Evolutionary conservation across 192 early-diverging fungal genomes (phyloP).

Genomic region (Phycomyces blakesleeanus): DNA sequence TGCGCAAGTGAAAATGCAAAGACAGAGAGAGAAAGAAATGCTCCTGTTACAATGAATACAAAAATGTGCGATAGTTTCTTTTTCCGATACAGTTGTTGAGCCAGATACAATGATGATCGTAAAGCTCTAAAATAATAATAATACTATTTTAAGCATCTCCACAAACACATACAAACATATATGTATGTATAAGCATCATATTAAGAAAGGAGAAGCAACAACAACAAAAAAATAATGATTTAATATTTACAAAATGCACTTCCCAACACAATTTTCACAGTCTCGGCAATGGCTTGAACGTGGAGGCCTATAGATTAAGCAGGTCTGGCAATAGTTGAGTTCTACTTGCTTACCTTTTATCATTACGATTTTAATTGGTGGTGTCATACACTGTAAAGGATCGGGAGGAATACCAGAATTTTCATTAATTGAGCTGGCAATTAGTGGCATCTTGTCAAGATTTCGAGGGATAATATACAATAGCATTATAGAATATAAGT

Average conservation of each 20-base stretch:
- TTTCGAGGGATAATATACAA: constrained; percentile 62
- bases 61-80: constrained; percentile 85
- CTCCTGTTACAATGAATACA: constrained; percentile 62
- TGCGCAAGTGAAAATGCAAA: constrained; percentile 58
- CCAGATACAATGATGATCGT: constrained; percentile 94
- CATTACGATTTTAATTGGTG: constrained; percentile 49
- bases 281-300: constrained; percentile 81
- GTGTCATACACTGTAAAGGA: constrained; percentile 40
- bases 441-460: constrained; percentile 50
- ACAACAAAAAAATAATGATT: no score
- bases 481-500: no score
- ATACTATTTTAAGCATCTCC: not conserved
- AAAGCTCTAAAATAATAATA: constrained; percentile 53
- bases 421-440: not conserved
- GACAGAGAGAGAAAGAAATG: constrained; percentile 59
- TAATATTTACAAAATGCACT: no score
- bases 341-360: constrained; percentile 59
- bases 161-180: no score
- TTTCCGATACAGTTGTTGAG: constrained; percentile 89
- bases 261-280: constrained; percentile 89
- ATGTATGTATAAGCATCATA: no score
- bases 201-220: no score
- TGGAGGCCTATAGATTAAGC: constrained; percentile 83
- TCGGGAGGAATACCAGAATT: constrained; percentile 12
- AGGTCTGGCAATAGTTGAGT: constrained; percentile 90